Conservation (phyloP, 2,329 filamentous ascomycete species). For the Hymenoscyphus repandus region DNA sequence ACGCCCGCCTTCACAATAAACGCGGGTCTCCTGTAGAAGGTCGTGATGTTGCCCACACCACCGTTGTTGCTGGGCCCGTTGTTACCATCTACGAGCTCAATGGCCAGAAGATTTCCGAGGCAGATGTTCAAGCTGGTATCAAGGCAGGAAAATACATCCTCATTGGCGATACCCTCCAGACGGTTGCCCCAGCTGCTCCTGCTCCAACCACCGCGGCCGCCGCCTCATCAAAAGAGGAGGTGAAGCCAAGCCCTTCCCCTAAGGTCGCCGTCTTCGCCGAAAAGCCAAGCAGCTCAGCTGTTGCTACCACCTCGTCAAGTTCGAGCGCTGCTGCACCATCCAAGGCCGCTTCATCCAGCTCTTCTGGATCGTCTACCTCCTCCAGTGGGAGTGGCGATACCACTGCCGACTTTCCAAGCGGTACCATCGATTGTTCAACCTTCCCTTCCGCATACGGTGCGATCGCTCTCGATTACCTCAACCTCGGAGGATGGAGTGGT, state of each 20-base stretch:
- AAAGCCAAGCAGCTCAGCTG: constrained; percentile 13
- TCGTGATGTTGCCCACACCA: constrained; percentile 34
- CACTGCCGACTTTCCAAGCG: constrained; percentile 67
- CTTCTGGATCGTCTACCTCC: constrained; percentile 29
- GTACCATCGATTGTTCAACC: constrained; percentile 60
- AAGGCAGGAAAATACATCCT: constrained; percentile 64
- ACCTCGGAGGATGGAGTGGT: constrained; percentile 71
- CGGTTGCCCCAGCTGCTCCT: constrained; percentile 40
- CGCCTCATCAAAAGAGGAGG: constrained; percentile 24
- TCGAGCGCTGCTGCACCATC: constrained; percentile 28
- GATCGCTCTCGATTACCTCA: constrained; percentile 61
- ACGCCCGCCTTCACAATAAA: constrained; percentile 55
- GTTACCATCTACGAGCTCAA: constrained; percentile 69
- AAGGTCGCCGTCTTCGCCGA: constrained; percentile 12
- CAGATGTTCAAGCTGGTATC: constrained; percentile 68
- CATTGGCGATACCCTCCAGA: constrained; percentile 46
- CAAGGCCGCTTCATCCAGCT: constrained; percentile 35
- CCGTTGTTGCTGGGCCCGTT: constrained; percentile 51
- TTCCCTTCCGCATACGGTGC: constrained; percentile 84
- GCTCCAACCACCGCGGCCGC: constrained; percentile 32
- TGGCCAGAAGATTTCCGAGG: constrained; percentile 51
- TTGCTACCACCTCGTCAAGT: constrained; percentile 14
- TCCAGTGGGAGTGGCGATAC: constrained; percentile 46
- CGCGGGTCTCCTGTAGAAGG: constrained; percentile 45
- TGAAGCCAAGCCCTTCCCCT: constrained; percentile 26